Base-by-base conservation (phyloP, 306 rosid species). In the cucumber (Cucumis sativus) region DNA sequence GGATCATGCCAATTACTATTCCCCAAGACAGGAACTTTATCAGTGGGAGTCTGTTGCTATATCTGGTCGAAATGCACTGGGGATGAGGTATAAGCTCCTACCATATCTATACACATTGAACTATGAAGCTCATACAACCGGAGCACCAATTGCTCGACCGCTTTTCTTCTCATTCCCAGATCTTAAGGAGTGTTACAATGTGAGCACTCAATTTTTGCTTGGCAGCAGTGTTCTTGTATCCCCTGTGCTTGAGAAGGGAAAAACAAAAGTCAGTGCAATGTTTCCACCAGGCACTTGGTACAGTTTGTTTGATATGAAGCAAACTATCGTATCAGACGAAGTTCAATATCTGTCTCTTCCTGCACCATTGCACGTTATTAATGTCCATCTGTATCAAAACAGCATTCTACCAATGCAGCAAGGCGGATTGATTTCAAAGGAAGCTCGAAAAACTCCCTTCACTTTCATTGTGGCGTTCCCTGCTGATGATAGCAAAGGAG, bases 21-120 rank as follows among this genome's bases (percentile, higher is more conserved):
- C 99, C 74, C 99, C 97, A 16, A 87, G 99, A 77, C 99, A 95
- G 72, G 99, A 92, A 87, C 97, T 92, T 89, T 92, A 95, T 79
- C 97, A 89, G 81, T 95, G 99, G 99, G 82, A 89, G 6, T 90
- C 99, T 0, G 99, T 95, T 5, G 97, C 97, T 1, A 77, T 83
- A 77, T 92, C 97, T 47, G 97, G 97, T 56, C 84, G 97, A 81
- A 95, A 95, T 73, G 98, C 98, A 56, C 81, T 95, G 21, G 92
- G 96, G 12, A 80, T 92, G 88, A 84, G 99, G 86, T 95, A 95
- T 76, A 90, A 84, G 88, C 85, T 95, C 25, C 88, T 95, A 15
- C 97, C 99, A 28, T 92, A 90, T 71, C 90, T 95, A n/a, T 92
- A 95, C 88, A 92, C 97, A n/a, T 81, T 95, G 81, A 92, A 60